Percentiles rank a stretch among this genome's conserved stretches.
phyloP scores from a whole-genome alignment of 192 early-diverging fungal genomes.

The Pilaira anomala region DNA sequence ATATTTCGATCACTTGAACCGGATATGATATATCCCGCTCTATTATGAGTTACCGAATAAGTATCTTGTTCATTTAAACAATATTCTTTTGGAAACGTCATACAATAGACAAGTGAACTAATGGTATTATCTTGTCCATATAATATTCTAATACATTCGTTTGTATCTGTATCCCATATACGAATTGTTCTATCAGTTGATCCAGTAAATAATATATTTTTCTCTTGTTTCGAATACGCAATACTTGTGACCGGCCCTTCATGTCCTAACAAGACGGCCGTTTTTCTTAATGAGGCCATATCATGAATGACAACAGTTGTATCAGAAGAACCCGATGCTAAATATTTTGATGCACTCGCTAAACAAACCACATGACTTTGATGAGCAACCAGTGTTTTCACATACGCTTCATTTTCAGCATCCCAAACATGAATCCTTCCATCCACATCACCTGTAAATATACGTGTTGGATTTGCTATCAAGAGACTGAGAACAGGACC shows the following conservation, averaged over 20 bases:
- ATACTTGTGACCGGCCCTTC: conserved; percentile 16
- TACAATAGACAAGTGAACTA: not conserved
- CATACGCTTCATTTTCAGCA: not conserved
- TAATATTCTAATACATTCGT: conserved; percentile 6
- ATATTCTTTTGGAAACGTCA: not conserved
- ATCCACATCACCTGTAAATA: conserved; percentile 17
- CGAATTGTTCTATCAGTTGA: conserved; percentile 14
- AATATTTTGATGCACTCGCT: not conserved
- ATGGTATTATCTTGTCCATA: conserved; percentile 21
- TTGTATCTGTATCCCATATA: conserved; percentile 12
- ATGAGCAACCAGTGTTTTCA: conserved; percentile 3
- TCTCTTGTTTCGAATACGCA: not conserved
- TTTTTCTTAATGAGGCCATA: not conserved
- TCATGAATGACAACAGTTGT: conserved; percentile 3
- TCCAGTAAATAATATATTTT: conserved; percentile 13
- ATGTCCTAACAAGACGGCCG: not conserved
- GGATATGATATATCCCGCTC: conserved; percentile 9
- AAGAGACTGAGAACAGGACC: conserved; percentile 11
- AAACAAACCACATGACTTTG: conserved; percentile 12
- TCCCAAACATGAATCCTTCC: conserved; percentile 19
- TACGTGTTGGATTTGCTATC: conserved; percentile 7
- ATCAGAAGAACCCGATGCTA: conserved; percentile 20
- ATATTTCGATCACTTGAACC: conserved; percentile 20
- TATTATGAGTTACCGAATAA: not conserved
- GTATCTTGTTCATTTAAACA: not conserved